Conservation (phyloP, 305 asterid species). For the Fraxinus albicans region DNA sequence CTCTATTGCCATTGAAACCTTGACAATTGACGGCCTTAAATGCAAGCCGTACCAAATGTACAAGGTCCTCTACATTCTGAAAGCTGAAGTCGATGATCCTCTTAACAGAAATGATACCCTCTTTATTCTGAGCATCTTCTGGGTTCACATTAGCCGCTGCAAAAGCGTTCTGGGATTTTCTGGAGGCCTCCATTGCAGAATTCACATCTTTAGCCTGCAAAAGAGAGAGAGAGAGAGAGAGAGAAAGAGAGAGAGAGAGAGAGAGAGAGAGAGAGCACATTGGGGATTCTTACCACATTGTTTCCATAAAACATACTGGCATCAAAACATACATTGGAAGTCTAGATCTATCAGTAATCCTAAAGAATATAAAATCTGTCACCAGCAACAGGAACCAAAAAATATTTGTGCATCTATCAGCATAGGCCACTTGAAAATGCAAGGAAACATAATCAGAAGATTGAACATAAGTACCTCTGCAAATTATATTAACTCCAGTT, state of each 20-base stretch:
- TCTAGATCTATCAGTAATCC: conserved; percentile 3
- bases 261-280: neutral
- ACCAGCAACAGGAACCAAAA: neutral
- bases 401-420: neutral
- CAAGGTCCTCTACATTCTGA: conserved; percentile 66
- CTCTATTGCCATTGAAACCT: conserved; percentile 41
- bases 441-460: neutral
- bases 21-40: conserved; percentile 53
- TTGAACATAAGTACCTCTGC: neutral
- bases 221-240: neutral
- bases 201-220: conserved; percentile 65
- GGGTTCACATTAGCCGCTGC: conserved; percentile 54
- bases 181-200: conserved; percentile 89
- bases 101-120: conserved; percentile 58
- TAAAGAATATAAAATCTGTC: neutral
- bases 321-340: neutral
- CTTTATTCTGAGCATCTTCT: conserved; percentile 54
- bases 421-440: neutral
- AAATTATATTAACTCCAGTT: conserved; percentile 6
- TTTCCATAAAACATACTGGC: neutral
- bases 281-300: neutral
- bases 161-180: conserved; percentile 55
- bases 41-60: conserved; percentile 57
- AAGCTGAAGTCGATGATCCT: conserved; percentile 74
- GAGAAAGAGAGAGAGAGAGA: neutral